Conservation (phyloP, 345 rosid genomes). For the Eucalyptus victrix region DNA sequence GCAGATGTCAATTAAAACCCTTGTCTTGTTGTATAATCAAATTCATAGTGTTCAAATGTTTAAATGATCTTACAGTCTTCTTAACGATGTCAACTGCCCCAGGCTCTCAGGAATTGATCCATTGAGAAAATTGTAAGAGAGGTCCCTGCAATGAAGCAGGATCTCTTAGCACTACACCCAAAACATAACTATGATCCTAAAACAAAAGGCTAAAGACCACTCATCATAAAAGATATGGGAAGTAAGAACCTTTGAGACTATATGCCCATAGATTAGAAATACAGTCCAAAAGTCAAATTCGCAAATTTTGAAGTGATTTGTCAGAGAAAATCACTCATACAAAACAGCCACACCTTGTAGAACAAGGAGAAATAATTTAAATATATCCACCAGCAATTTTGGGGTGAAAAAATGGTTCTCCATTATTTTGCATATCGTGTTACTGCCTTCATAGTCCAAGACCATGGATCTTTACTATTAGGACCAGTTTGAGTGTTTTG, state of each 20-base stretch:
- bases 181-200: neutral
- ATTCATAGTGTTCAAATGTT: neutral
- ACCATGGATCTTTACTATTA: neutral
- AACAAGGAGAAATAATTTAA: neutral
- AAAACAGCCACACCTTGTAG: neutral
- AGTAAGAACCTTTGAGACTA: neutral
- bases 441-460: neutral
- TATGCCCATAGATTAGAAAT: neutral
- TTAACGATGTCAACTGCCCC: conserved; percentile 65
- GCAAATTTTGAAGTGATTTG: neutral
- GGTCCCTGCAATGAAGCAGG: conserved; percentile 48
- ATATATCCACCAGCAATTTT: neutral
- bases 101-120: conserved; percentile 90
- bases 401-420: neutral
- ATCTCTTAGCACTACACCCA: neutral
- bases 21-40: neutral
- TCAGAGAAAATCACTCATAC: neutral
- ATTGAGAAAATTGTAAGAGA: conserved; percentile 76
- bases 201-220: neutral
- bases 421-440: neutral
- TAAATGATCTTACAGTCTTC: conserved; percentile 55
- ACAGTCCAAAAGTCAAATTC: neutral
- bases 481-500: neutral
- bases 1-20: neutral
- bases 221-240: neutral